A percentile compares a stretch with the other conserved stretches of the same genome.
These are phyloP conservation scores for Wickerhamomyces chambardii DNA, from an alignment of 805 yeast species.

Conservation along the genomic window DNA sequence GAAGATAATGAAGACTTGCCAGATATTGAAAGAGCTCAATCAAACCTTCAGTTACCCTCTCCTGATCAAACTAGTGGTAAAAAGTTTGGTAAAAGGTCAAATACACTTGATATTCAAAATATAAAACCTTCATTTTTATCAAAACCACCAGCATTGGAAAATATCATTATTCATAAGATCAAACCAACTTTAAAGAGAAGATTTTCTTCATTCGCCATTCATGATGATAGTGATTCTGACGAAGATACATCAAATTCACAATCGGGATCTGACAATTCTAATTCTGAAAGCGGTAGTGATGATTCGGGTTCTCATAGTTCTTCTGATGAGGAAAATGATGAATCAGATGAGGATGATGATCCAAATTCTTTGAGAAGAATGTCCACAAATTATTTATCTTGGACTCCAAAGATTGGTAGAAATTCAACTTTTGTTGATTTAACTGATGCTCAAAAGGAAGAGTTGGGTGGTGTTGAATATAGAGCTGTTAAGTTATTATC, in stretches of 20 bases:
- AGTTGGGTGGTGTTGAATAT: conserved; percentile 95
- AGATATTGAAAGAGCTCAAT: conserved; percentile 16
- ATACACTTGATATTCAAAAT: conserved; percentile 33
- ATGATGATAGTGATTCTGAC: neutral
- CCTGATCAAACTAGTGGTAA: conserved; percentile 24
- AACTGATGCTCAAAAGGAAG: conserved; percentile 80
- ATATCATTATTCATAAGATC: conserved; percentile 24
- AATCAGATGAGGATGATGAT: conserved; percentile 24
- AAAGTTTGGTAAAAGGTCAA: conserved; percentile 33
- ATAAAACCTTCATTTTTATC: conserved; percentile 13
- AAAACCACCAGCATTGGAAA: conserved; percentile 42
- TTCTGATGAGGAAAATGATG: conserved; percentile 1
- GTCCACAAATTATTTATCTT: conserved; percentile 69
- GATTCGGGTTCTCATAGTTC: no score
- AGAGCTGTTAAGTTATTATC: conserved; percentile 76
- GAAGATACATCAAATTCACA: conserved; percentile 4
- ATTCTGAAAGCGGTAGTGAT: conserved; percentile 7
- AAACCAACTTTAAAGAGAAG: conserved; percentile 20
- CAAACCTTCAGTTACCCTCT: conserved; percentile 26
- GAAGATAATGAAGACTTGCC: conserved; percentile 15
- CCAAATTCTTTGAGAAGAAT: conserved; percentile 24
- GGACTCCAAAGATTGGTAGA: conserved; percentile 88
- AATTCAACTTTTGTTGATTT: conserved; percentile 86
- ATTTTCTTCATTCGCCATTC: conserved; percentile 14
- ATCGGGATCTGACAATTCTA: conserved; percentile 7